phyloP scores from a whole-genome alignment of 208 protist species.

The Jaenimonas drosophilae region DNA sequence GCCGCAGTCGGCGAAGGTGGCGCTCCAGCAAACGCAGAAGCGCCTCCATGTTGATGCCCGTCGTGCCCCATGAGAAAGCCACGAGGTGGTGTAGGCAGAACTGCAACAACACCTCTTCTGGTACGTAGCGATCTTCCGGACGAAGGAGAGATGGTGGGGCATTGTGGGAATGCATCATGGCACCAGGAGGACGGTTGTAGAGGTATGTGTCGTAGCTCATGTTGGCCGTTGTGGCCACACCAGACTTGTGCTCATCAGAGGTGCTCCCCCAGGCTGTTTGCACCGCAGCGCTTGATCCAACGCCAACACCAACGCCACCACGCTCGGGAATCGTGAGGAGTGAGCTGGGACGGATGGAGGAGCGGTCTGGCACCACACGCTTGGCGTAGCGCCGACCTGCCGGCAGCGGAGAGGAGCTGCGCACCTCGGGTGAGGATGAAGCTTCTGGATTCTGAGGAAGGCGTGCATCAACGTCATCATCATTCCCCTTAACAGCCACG shows the following conservation, averaged over 20 bases:
- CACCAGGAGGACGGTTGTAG: background rate
- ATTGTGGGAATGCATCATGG: constrained; percentile 1
- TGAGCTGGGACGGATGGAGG: constrained; percentile 1
- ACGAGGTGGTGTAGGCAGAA: constrained; percentile 65
- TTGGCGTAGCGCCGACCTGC: constrained; percentile 8
- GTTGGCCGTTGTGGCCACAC: too few relatives aligned
- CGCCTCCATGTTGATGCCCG: constrained; percentile 45
- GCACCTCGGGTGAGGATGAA: too few relatives aligned
- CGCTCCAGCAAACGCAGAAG: constrained; percentile 60
- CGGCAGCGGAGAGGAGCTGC: too few relatives aligned
- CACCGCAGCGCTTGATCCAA: too few relatives aligned
- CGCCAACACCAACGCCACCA: too few relatives aligned
- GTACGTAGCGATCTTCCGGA: constrained; percentile 20
- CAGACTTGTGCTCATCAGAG: too few relatives aligned
- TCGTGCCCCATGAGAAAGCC: constrained; percentile 50
- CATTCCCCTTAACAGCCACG: too few relatives aligned
- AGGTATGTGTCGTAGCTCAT: too few relatives aligned
- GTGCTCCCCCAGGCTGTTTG: too few relatives aligned
- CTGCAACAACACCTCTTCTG: constrained; percentile 57
- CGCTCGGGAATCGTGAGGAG: too few relatives aligned
- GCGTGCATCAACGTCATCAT: too few relatives aligned
- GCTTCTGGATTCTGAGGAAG: too few relatives aligned
- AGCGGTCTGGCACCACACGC: constrained; percentile 5
- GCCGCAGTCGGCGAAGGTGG: constrained; percentile 56
- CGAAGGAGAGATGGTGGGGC: constrained; percentile 3